Evolutionary conservation across 192 early-diverging fungal species (phyloP), one percentile per base, ranked within the genome.

Genomic region (Gonapodya prolifera): DNA sequence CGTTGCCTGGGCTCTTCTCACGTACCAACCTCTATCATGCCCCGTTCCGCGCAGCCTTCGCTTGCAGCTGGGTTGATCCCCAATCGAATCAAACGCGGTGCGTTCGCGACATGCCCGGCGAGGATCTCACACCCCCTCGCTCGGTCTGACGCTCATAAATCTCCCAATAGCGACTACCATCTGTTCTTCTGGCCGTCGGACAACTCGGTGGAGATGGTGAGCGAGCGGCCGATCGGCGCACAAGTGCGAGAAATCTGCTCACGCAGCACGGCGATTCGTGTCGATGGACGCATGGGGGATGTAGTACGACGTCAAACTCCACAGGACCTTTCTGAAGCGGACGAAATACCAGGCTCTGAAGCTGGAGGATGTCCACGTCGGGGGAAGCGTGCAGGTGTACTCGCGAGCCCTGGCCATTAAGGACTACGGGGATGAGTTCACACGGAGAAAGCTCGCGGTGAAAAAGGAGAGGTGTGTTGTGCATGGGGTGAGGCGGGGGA

Each of bases 161-260:
- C 45, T 61, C 23, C 45, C 23, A 23, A 61, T 61, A 61, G 45
- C 8, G 45, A 84, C 34, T 89, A 89, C 80, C 83, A 89, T 78
- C 82, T 89, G 35, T 85, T 89, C 78, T 89, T 80, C 81, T 89
- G 83, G 76, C 84, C 85, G 2, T 34, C 33, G 1, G 87, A 89
- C 80, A 80, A 81, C 69, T 81, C 85, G 30, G 83, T 89, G 34
- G 88, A 89, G 79, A 89, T 89, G 88, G 88, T 88, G 45, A 61
- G 45, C 8, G 23, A n/a, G n/a, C n/a, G n/a, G n/a, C n/a, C n/a
- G n/a, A n/a, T n/a, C n/a, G n/a, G n/a, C n/a, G n/a, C n/a, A n/a
- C n/a, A n/a, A n/a, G n/a, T n/a, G n/a, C n/a, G 69, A 69, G 69
- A 1, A n/a, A 35, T 75, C 29, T 23, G 23, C 28, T 35, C 29